phyloP scores from a whole-genome alignment of 73 alveolate genomes.

The Paramecium octaurelia region DNA sequence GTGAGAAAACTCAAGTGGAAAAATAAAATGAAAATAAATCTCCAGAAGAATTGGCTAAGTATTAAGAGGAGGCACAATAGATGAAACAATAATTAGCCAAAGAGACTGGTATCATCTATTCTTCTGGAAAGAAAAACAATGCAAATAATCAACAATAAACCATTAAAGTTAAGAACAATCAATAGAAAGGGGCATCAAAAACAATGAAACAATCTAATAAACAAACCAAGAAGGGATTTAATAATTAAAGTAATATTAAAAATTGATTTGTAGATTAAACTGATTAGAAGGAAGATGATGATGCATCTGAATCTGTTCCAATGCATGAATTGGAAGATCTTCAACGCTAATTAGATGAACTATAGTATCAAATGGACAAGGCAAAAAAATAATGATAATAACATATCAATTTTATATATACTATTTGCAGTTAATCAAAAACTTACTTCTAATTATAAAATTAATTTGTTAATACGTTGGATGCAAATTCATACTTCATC shows the following conservation, averaged over 20 bases:
- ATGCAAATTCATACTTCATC: constrained; percentile 7
- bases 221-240: not conserved
- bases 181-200: not conserved
- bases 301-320: constrained; percentile 29
- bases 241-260: not conserved
- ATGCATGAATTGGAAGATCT: constrained; percentile 28
- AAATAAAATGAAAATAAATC: not conserved
- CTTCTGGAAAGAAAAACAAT: constrained; percentile 10
- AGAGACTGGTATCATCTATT: not conserved
- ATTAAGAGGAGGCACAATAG: not conserved
- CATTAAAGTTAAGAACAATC: not conserved
- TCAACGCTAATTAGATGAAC: constrained; percentile 29
- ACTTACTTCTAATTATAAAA: not conserved
- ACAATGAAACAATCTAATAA: not conserved
- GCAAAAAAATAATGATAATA: constrained; percentile 12
- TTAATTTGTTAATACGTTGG: constrained; percentile 21
- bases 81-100: constrained; percentile 24
- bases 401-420: not conserved
- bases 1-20: not conserved
- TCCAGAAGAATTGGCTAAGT: not conserved
- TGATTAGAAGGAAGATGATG: not conserved
- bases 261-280: not conserved
- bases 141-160: not conserved
- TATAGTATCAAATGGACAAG: not conserved
- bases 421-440: not conserved